A percentile compares a stretch with the other conserved stretches of the same genome.
phyloP scores from a whole-genome alignment of 169 alveolate species.

The Plasmodium fragile region DNA sequence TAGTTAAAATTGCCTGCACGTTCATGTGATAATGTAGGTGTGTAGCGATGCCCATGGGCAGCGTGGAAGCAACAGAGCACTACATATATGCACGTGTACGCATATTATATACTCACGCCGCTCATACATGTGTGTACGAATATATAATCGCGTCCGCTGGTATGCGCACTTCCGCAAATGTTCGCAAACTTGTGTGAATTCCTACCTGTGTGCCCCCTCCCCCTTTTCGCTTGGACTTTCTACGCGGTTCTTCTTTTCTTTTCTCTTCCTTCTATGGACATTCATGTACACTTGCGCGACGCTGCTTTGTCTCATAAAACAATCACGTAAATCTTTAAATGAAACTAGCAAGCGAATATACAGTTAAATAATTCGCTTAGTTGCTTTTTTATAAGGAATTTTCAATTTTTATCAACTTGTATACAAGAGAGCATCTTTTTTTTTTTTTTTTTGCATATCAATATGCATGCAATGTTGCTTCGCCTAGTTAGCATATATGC shows the following conservation, averaged over 20 bases:
- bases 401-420: conserved; percentile 10
- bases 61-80: background rate
- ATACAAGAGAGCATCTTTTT: background rate
- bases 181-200: background rate
- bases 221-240: background rate
- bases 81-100: background rate
- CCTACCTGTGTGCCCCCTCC: background rate
- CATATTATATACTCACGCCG: background rate
- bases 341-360: background rate
- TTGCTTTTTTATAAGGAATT: background rate
- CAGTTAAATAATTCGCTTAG: conserved; percentile 3
- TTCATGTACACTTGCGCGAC: conserved; percentile 1
- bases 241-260: background rate
- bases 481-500: background rate
- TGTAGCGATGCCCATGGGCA: background rate
- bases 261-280: background rate
- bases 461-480: conserved; percentile 2
- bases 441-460: background rate
- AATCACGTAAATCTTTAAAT: conserved; percentile 3
- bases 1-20: conserved; percentile 1
- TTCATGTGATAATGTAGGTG: background rate
- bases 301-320: conserved; percentile 10
- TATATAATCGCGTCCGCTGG: background rate
- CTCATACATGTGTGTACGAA: background rate
- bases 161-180: background rate